Base-by-base conservation (phyloP, 306 rosid genomes). In the Inga oerstediana region DNA sequence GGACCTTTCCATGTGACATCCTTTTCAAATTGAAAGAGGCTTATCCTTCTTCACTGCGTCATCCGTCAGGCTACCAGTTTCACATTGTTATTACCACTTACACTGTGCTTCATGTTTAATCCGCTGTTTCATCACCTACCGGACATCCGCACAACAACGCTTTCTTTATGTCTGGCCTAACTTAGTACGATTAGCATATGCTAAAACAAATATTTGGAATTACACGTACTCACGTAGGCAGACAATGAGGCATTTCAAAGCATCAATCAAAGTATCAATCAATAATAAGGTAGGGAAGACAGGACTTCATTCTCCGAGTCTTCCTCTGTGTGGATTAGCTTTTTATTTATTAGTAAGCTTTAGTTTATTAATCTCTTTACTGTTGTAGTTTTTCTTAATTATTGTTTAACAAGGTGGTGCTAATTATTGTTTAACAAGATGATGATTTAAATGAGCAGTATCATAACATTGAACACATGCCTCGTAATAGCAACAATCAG, bases 1-100 rank as follows among this genome's bases (percentile, higher is more conserved):
- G 87, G 52, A 80, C 79, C 90, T 87, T 78, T 37, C 56, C 71
- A 72, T 51, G 20, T 74, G 80, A 58, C 32, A 51, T 82, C 87
- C 32, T 68, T 82, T 82, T 88, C 85, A 30, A 20, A 71, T 11
- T n/a, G 37, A 20, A 12, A 39, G 72, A 82, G 56, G 61, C 68
- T 82, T 85, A 46, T 83, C 86, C 76, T 85, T 88, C 80, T 74
- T 83, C 75, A 83, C 77, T 83, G 52, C 56, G 49, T 81, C 72
- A 81, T 54, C 59, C 22, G 7, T 78, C 84, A 84, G 75, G 81
- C 82, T 75, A 62, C 68, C 74, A 48, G 76, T 80, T 85, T 3
- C 15, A 58, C 46, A 39, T 45, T 10, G 19, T 66, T 49, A 51
- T 64, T 58, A 30, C 66, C 76, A 79, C 54, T 83, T 83, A 51